Percentiles rank a stretch among this genome's conserved stretches.
Conservation (phyloP, 1,284 basidiomycete genomes). For the Cryptococcus sp. region DNA sequence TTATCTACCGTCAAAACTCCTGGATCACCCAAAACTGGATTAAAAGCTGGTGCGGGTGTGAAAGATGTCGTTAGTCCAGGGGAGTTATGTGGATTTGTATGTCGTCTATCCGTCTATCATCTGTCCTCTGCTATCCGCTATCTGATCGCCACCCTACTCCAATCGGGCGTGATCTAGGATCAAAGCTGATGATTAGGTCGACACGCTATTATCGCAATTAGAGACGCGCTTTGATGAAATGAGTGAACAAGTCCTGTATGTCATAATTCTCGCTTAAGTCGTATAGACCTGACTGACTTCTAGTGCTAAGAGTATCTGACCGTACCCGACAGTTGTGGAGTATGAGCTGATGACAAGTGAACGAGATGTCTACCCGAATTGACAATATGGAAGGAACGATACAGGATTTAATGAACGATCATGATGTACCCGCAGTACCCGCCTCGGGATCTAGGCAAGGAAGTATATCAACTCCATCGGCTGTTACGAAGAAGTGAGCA, state of each 20-base stretch:
- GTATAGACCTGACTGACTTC: too few relatives aligned
- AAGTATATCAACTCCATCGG: neutral
- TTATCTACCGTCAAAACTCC: constrained; percentile 20
- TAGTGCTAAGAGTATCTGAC: too few relatives aligned
- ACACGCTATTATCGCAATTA: constrained; percentile 40
- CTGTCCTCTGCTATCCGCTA: neutral
- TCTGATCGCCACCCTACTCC: neutral
- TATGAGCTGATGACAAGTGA: constrained; percentile 29
- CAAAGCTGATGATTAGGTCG: constrained; percentile 32
- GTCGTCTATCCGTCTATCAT: constrained; percentile 8
- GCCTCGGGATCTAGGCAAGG: neutral
- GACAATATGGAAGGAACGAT: constrained; percentile 45
- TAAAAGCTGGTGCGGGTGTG: constrained; percentile 5
- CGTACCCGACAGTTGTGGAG: too few relatives aligned
- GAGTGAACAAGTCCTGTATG: constrained; percentile 46
- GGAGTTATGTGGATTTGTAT: constrained; percentile 43
- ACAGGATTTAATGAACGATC: constrained; percentile 38
- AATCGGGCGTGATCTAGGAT: neutral
- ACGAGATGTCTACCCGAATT: constrained; percentile 45
- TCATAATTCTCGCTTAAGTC: constrained; percentile 2
- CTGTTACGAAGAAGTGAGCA: neutral
- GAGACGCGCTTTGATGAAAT: constrained; percentile 46
- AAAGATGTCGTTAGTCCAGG: constrained; percentile 41
- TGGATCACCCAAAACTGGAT: neutral
- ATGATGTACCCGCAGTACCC: constrained; percentile 1